A percentile compares a stretch with the other conserved stretches of the same genome.
Evolutionary conservation across 2,329 filamentous ascomycete species (phyloP).

Genomic region (Phaeosphaeriaceae sp.): DNA sequence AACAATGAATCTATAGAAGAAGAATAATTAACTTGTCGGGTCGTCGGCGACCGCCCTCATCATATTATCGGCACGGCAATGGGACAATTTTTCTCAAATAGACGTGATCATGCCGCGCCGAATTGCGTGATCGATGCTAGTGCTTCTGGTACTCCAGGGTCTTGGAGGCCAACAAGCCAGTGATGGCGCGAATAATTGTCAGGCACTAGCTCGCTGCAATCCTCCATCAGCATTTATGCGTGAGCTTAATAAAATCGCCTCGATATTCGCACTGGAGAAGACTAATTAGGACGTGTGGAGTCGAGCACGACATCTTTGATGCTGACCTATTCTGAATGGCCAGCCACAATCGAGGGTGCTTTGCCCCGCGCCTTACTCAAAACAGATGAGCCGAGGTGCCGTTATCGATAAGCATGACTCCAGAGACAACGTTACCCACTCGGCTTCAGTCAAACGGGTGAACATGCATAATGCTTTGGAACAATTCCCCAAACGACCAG

Average conservation of each 20-base stretch:
- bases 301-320: slow-evolving; percentile 4
- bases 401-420: slow-evolving; percentile 29
- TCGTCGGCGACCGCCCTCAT: slow-evolving; percentile 37
- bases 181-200: slow-evolving; percentile 19
- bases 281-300: slow-evolving; percentile 3
- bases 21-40: slow-evolving; percentile 22
- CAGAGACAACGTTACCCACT: slow-evolving; percentile 13
- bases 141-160: slow-evolving; percentile 20
- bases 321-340: slow-evolving; percentile 25
- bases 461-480: slow-evolving; percentile 33
- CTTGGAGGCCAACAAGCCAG: slow-evolving; percentile 8
- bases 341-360: slow-evolving; percentile 1
- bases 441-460: slow-evolving; percentile 19
- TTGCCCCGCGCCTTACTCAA: slow-evolving; percentile 18
- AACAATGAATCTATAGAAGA: slow-evolving; percentile 21
- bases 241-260: background rate
- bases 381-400: slow-evolving; percentile 18
- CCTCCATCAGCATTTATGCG: slow-evolving; percentile 6
- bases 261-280: too few species aligned
- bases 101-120: slow-evolving; percentile 25
- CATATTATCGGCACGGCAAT: slow-evolving; percentile 31
- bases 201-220: slow-evolving; percentile 13
- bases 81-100: slow-evolving; percentile 31
- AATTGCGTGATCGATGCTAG: slow-evolving; percentile 28
- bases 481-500: slow-evolving; percentile 20